Percentiles rank a stretch among this genome's conserved stretches.
Evolutionary conservation across 2,329 filamentous ascomycete genomes (phyloP).

Genomic region (Aspergillus hiratsukae): DNA sequence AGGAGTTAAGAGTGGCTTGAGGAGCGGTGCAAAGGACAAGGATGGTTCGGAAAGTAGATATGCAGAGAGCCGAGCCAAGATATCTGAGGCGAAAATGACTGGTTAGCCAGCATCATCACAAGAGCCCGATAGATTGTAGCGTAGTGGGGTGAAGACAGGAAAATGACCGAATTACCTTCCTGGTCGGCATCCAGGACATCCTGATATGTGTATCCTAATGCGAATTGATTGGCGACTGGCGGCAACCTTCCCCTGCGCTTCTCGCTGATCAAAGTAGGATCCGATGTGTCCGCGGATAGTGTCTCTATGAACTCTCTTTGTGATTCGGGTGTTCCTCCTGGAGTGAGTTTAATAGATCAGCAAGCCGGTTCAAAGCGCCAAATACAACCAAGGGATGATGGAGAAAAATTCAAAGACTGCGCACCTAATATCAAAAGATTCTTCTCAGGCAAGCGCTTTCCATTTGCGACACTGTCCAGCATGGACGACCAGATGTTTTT

Average conservation of each 20-base stretch:
- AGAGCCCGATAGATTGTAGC: not conserved
- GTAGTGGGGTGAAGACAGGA: not conserved
- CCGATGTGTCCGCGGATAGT: conserved; percentile 41
- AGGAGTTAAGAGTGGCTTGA: conserved; percentile 78
- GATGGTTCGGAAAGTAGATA: conserved; percentile 86
- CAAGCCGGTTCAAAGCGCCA: conserved; percentile 7
- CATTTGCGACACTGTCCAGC: conserved; percentile 84
- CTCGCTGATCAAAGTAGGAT: conserved; percentile 43
- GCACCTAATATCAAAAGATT: conserved; percentile 80
- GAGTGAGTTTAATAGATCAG: conserved; percentile 17
- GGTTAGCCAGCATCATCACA: conserved; percentile 2
- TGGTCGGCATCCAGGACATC: conserved; percentile 91
- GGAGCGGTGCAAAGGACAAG: conserved; percentile 72
- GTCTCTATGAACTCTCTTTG: conserved; percentile 78
- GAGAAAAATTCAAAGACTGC: conserved; percentile 17
- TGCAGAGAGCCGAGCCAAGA: conserved; percentile 79
- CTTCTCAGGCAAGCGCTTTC: conserved; percentile 86
- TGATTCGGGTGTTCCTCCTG: conserved; percentile 75
- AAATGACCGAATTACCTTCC: conserved; percentile 58
- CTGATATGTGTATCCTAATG: conserved; percentile 90
- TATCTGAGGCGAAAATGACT: conserved; percentile 53
- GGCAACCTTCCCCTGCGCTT: conserved; percentile 54
- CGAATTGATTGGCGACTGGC: conserved; percentile 86
- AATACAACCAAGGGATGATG: conserved; percentile 5
- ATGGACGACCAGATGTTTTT: conserved; percentile 93